A percentile compares a stretch with the other conserved stretches of the same genome.
Conservation (phyloP, 108 stramenopile species). For the Thalassiosira profunda region DNA sequence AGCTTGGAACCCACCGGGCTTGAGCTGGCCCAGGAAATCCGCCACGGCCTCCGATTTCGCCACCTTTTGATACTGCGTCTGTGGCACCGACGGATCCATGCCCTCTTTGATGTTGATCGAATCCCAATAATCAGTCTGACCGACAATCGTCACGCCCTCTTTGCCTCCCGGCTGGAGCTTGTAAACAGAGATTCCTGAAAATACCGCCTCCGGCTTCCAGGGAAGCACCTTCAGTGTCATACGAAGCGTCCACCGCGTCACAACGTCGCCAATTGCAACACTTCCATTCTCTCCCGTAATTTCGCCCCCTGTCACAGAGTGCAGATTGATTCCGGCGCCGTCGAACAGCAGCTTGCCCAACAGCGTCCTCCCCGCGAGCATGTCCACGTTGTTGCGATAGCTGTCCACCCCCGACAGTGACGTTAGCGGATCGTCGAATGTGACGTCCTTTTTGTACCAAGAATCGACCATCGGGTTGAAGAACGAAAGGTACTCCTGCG, state of each 20-base stretch:
- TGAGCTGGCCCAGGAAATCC: constrained; percentile 86
- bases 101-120: constrained; percentile 78
- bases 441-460: constrained; percentile 79
- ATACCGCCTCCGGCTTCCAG: constrained; percentile 92
- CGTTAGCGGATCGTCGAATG: constrained; percentile 92
- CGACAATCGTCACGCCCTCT: constrained; percentile 63
- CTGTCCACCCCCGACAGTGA: constrained; percentile 79
- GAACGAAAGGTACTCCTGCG: constrained; percentile 91
- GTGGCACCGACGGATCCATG: constrained; percentile 13
- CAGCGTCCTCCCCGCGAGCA: constrained; percentile 87
- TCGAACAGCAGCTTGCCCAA: constrained; percentile 89
- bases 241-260: constrained; percentile 94
- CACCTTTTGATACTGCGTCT: constrained; percentile 63
- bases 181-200: constrained; percentile 95
- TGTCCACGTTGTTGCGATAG: constrained; percentile 94
- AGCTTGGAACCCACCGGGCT: constrained; percentile 66
- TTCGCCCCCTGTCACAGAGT: constrained; percentile 84
- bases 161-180: constrained; percentile 59
- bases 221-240: constrained; percentile 86
- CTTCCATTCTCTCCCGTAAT: constrained; percentile 11
- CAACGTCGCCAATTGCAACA: constrained; percentile 56
- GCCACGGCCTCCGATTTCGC: constrained; percentile 60
- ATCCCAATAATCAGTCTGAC: constrained; percentile 96
- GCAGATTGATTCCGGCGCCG: constrained; percentile 91
- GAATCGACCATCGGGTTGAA: constrained; percentile 92